Evolutionary conservation across 1,139 yeast species (phyloP), one percentile per base, ranked within the genome.

Genomic region (Nakaseomyces bracarensis): DNA sequence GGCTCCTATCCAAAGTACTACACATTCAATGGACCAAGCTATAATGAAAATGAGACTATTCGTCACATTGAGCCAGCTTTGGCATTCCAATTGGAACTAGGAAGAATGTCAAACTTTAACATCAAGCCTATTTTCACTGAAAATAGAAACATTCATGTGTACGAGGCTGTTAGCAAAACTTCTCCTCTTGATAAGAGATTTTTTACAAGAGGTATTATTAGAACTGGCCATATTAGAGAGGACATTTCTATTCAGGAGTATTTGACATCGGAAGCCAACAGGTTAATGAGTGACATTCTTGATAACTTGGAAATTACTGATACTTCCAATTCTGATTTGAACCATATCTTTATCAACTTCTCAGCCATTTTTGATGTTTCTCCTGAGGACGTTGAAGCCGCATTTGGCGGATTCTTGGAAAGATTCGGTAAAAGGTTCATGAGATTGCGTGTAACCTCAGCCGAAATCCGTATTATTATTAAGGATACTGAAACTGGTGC

Each of bases 41-140:
- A 83, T 64, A 55, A 56, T 35, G 93, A 82, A 66, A 95, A 91
- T 68, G 78, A 82, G 68, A 89, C 89, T 28, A 85, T 91, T 63
- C 89, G 98, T 70, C 96, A 91, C 62, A 86, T 91, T 58, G 98
- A 91, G 67, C 98, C 98, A 25, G 96, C 98, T 36, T 73, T 91
- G 58, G 98, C 98, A 44, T 91, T 81, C 82, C 98, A 91, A 70
- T 75, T 91, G 57, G 98, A 91, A 68, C 74, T 91, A 53, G 94
- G 87, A 58, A 80, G 97, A 70, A 74, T 91, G 67, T 85, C 94
- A 39, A 93, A 91, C 70, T 91, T 91, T 68, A 80, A 85, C 67
- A 86, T 91, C 66, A 86, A 82, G 63, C 97, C 96, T 39, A 85
- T 91, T 45, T 85, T 86, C 70, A 86, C 96, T 46, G 96, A 89